These are phyloP conservation scores for Infundibulicybe gibba DNA, from an alignment of 768 basidiomycete genomes.

Conservation along the genomic window DNA sequence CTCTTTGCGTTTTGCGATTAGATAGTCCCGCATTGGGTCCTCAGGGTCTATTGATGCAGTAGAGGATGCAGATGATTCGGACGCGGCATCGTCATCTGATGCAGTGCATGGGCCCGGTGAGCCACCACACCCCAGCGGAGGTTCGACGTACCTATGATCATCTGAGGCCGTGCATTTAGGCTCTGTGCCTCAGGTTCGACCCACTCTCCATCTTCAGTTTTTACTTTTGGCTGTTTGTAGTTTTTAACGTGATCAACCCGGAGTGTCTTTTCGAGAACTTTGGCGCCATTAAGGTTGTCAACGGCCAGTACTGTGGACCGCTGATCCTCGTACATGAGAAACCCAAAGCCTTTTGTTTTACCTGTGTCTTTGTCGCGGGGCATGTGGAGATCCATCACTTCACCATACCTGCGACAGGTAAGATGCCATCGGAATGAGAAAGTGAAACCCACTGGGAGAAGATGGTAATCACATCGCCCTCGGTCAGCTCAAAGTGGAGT, in stretches of 20 bases:
- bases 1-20: slow-evolving; percentile 72
- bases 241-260: slow-evolving; percentile 92
- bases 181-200: slow-evolving; percentile 82
- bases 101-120: slow-evolving; percentile 1
- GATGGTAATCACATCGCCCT: slow-evolving; percentile 96
- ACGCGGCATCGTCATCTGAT: slow-evolving; percentile 47
- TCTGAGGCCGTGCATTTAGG: slow-evolving; percentile 80
- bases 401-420: slow-evolving; percentile 74
- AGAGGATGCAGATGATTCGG: slow-evolving; percentile 65
- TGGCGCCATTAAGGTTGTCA: slow-evolving; percentile 96
- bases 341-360: slow-evolving; percentile 88
- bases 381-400: slow-evolving; percentile 92
- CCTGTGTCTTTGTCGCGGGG: slow-evolving; percentile 93
- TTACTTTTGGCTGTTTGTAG: slow-evolving; percentile 83
- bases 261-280: slow-evolving; percentile 79
- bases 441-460: slow-evolving; percentile 83
- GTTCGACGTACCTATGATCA: slow-evolving; percentile 53
- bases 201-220: slow-evolving; percentile 82
- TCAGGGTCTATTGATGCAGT: slow-evolving; percentile 83
- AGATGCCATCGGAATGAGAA: slow-evolving; percentile 1
- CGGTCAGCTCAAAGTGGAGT: slow-evolving; percentile 83
- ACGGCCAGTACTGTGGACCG: slow-evolving; percentile 94
- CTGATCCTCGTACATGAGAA: slow-evolving; percentile 99
- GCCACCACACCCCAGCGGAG: background rate
- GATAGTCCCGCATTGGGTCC: slow-evolving; percentile 96